Conservation (phyloP, 192 early-diverging fungal species). For the Umbelopsis vinacea region DNA sequence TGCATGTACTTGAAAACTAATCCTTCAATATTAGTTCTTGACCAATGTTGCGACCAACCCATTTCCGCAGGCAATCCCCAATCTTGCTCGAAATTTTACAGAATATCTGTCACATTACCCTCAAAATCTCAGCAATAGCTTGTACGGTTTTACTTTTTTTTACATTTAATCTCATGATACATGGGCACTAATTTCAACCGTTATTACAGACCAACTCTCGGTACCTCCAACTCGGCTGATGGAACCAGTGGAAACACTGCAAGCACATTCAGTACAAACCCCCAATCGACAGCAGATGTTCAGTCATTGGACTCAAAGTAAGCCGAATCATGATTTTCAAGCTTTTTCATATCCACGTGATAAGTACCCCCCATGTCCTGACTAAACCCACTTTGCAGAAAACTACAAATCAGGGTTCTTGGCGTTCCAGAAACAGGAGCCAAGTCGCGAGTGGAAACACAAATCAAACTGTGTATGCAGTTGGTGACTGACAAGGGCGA, state of each 20-base stretch:
- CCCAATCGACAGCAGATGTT: background rate
- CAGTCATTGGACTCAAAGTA: conserved; percentile 13
- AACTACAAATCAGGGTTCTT: conserved; percentile 39
- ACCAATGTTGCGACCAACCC: conserved; percentile 32
- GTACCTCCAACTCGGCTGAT: background rate
- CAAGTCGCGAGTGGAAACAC: conserved; percentile 93
- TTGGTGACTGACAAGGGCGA: conserved; percentile 76
- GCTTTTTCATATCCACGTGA: background rate
- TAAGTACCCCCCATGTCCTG: background rate
- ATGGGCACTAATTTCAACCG: background rate
- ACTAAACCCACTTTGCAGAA: background rate
- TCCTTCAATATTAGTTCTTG: conserved; percentile 29
- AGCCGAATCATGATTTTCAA: background rate
- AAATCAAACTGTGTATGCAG: conserved; percentile 90
- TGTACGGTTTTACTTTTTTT: background rate
- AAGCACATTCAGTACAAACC: background rate
- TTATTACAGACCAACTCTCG: background rate
- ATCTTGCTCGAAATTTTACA: conserved; percentile 37
- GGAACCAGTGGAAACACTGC: background rate
- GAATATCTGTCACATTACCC: conserved; percentile 33
- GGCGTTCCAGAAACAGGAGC: conserved; percentile 63
- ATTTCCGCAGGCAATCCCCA: conserved; percentile 38
- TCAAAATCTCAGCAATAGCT: conserved; percentile 21
- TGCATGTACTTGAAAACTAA: background rate
- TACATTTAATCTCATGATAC: background rate